These are phyloP conservation scores for Viridothelium virens DNA, from an alignment of 495 filamentous ascomycete species.

Conservation along the genomic window DNA sequence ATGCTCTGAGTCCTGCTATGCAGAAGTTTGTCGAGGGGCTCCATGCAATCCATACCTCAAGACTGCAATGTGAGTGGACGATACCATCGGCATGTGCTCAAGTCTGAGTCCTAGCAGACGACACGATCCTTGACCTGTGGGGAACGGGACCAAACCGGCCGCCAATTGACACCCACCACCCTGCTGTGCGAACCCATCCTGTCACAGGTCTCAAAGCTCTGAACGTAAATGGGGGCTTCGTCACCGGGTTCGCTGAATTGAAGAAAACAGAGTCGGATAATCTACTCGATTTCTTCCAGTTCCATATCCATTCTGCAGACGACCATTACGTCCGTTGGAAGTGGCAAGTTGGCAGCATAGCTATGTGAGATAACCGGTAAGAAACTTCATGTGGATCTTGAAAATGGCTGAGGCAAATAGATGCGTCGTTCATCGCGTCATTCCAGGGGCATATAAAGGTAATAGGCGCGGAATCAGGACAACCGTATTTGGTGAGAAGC, in stretches of 20 bases:
- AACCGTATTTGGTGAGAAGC: constrained; percentile 50
- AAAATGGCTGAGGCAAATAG: background rate
- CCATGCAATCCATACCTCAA: constrained; percentile 31
- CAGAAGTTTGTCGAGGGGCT: constrained; percentile 43
- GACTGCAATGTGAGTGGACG: constrained; percentile 17
- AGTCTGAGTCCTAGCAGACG: constrained; percentile 30
- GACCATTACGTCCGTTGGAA: constrained; percentile 49
- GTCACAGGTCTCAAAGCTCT: constrained; percentile 47
- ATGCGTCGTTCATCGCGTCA: constrained; percentile 43
- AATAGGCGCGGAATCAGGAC: constrained; percentile 44
- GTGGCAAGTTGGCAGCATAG: constrained; percentile 48
- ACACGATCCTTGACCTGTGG: constrained; percentile 42
- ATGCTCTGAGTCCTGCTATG: constrained; percentile 42
- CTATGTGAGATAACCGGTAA: constrained; percentile 50
- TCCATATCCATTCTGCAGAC: constrained; percentile 47
- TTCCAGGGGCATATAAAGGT: constrained; percentile 45
- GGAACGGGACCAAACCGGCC: constrained; percentile 42
- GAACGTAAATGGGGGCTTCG: constrained; percentile 46
- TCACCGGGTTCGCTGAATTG: constrained; percentile 47
- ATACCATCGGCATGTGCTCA: constrained; percentile 17
- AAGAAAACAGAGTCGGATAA: constrained; percentile 49
- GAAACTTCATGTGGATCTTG: too few species aligned
- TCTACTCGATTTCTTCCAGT: constrained; percentile 44
- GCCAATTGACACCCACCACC: constrained; percentile 49
- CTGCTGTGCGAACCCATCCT: constrained; percentile 48